Evolutionary conservation across 139 green algal species (phyloP).

Genomic region (Tetraselmis chui): DNA sequence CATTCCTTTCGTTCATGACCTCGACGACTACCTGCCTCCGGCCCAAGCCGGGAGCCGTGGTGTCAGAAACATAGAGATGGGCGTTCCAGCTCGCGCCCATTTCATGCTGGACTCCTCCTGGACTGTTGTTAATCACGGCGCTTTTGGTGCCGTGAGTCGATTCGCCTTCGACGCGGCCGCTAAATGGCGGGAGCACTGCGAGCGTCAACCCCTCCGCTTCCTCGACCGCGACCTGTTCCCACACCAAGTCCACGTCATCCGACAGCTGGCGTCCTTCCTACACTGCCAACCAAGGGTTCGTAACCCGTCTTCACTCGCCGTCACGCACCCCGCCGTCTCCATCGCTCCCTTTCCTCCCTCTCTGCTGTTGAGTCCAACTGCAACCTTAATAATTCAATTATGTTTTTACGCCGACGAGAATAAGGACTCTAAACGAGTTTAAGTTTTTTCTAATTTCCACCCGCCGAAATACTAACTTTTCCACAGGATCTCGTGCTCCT

Average conservation of each 20-base stretch:
- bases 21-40: not conserved
- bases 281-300: conserved; percentile 18
- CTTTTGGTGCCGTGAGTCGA: conserved; percentile 45
- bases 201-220: conserved; percentile 54
- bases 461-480: no score
- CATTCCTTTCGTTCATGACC: not conserved
- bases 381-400: no score
- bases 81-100: not conserved
- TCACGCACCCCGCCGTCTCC: no score
- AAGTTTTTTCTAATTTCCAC: conserved; percentile 1
- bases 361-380: no score
- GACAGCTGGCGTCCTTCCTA: conserved; percentile 41
- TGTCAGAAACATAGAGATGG: not conserved
- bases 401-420: no score
- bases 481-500: conserved; percentile 57
- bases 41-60: not conserved
- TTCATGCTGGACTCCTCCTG: conserved; percentile 16
- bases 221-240: conserved; percentile 50
- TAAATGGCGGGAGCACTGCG: conserved; percentile 48
- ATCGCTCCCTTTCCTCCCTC: no score
- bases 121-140: conserved; percentile 61
- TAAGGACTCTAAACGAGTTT: no score
- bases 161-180: conserved; percentile 32
- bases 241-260: conserved; percentile 42
- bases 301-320: no score